Evolutionary conservation across 352 stramenopile species (phyloP).

Genomic region (Hyaloperonospora arabidopsidis): DNA sequence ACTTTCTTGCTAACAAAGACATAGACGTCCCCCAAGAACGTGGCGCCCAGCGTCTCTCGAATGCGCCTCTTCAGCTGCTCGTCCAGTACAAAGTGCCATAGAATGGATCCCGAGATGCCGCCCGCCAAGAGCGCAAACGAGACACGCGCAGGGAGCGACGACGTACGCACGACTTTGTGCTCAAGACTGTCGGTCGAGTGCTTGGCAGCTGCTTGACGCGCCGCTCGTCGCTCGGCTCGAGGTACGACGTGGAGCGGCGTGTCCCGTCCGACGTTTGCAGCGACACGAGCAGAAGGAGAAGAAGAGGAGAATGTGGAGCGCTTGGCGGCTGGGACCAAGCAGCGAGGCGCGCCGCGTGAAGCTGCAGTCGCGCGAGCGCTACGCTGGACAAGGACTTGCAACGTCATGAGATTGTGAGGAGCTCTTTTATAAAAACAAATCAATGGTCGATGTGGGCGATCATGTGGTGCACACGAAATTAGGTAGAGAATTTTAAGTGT

Average conservation of each 20-base stretch:
- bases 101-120: slow-evolving; percentile 50
- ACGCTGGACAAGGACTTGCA: slow-evolving; percentile 15
- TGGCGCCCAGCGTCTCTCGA: slow-evolving; percentile 39
- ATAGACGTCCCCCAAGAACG: slow-evolving; percentile 63
- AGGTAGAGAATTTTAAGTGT: no score
- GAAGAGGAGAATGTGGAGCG: slow-evolving; percentile 4
- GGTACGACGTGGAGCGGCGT: slow-evolving; percentile 51
- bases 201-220: slow-evolving; percentile 33
- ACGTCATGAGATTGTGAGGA: no score
- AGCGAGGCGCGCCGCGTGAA: slow-evolving; percentile 3
- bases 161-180: slow-evolving; percentile 56
- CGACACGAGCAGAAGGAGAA: slow-evolving; percentile 12
- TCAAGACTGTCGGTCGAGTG: slow-evolving; percentile 19
- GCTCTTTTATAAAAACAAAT: no score
- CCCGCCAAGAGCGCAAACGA: slow-evolving; percentile 56
- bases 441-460: no score
- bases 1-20: slow-evolving; percentile 47
- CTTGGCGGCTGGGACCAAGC: slow-evolving; percentile 4
- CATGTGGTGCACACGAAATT: no score
- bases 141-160: slow-evolving; percentile 65
- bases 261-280: slow-evolving; percentile 43
- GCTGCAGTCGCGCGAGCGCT: slow-evolving; percentile 2
- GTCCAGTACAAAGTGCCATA: slow-evolving; percentile 73
- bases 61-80: slow-evolving; percentile 44
- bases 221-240: slow-evolving; percentile 50